Evolutionary conservation across 805 yeast species (phyloP), one percentile per base, ranked within the genome.

Genomic region (Danielia reshetovae): DNA sequence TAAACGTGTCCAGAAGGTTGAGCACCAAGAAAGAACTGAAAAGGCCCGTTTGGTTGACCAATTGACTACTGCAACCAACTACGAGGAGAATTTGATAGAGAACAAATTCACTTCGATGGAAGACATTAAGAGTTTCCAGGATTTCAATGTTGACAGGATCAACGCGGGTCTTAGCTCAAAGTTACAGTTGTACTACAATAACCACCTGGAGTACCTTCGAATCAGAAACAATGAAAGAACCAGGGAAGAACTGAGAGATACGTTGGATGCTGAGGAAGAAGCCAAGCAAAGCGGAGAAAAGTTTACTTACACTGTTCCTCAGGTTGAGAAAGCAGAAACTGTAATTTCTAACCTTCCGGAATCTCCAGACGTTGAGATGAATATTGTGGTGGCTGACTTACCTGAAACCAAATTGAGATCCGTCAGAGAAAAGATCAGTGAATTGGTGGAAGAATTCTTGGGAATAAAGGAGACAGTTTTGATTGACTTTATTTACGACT

Each of bases 391-490:
- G 7, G 30, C 45, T 3, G 13, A 28, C 5, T 37, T 55, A 7
- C 24, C 50, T 1, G 12, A 33, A 3, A 43, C 36, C 2, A 25
- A 18, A 3, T 38, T 62, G 17, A 48, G 38, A 0, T 19, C 46
- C 7, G 43, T 75, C 16, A 57, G 58, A 21, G 45, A 47, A 0
- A 67, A 65, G 39, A 56, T 76, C 14, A 62, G 58, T n/a, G 53
- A 51, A 3, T 58, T 73, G 30, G 54, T 78, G 21, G 77, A 68
- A 35, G 78, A 75, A 37, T 72, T 64, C 36, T 51, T 78, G 30
- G 84, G 82, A 1, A 59, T 74, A 29, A 57, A 60, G 32, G 85
- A 77, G 40, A 75, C 71, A 10, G 68, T 72, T 27, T 59, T 78
- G 40, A 55, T 67, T 10, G 62, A 64, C 2, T 72, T 68, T 34